Evolutionary conservation across 1,284 basidiomycete genomes (phyloP), one percentile per base, ranked within the genome.

Genomic region (Exobasidium rhododendri): DNA sequence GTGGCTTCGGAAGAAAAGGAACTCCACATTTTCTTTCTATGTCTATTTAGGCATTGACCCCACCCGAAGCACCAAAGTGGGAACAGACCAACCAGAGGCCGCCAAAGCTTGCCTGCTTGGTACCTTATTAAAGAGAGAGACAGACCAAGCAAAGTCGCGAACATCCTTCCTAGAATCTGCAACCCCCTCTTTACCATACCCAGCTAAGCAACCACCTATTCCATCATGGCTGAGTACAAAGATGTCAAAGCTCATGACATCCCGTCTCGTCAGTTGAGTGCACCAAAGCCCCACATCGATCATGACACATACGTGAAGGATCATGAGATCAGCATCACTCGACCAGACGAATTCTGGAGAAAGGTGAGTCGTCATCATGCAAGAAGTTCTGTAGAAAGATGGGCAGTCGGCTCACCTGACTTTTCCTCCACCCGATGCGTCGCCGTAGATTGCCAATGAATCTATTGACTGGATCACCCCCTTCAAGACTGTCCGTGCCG

Each of bases 391-490:
- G n/a, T 32, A 24, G 30, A 50, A 29, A 30, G 35, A 10, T 40
- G 17, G 17, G 10, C 7, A 10, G 35, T 40, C 35, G 7, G 7
- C 17, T 7, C 17, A 40, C 35, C 35, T 40, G 10, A 40, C 17
- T 17, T 40, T 40, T 10, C 17, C 17, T 40, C 35, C n/a, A n/a
- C n/a, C n/a, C n/a, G n/a, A 22, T 56, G 47, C 11, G 7, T 13
- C 59, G 20, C 40, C 71, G n/a, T n/a, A 94, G 88, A 85, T 87
- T 76, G 94, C 94, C 1, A 85, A 84, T 64, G 87, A 92, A 70
- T 86, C 85, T 29, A 83, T 98, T 32, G 83, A 90, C 81, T 98
- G 94, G 94, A 88, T 93, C 80, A 85, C 88, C 31, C 91, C 91
- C 31, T 98, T 97, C 85, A 85, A 88, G 69, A 94, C 89, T 28